phyloP scores from a whole-genome alignment of 129 eudicot species.

The Flaveria sonorensis region DNA sequence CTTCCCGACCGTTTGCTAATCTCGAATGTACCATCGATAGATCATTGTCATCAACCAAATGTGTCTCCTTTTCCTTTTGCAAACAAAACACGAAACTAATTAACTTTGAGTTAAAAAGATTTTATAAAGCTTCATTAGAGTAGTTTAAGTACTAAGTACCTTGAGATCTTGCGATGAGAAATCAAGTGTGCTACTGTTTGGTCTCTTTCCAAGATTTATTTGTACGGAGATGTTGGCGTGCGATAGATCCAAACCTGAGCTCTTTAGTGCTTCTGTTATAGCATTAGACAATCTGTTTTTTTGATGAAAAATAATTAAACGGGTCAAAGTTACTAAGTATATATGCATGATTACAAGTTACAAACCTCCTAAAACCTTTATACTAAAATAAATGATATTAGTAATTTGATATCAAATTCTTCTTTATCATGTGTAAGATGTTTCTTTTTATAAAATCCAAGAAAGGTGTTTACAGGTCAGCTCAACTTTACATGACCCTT shows the following conservation, averaged over 20 bases:
- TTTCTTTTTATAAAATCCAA: background rate
- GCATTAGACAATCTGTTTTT: slow-evolving; percentile 66
- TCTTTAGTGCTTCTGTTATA: slow-evolving; percentile 77
- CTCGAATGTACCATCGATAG: slow-evolving; percentile 26
- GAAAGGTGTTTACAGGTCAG: background rate
- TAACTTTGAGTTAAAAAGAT: background rate
- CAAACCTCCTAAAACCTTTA: background rate
- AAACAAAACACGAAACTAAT: background rate
- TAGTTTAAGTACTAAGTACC: slow-evolving; percentile 37
- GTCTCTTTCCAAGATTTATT: slow-evolving; percentile 74
- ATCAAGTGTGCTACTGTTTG: slow-evolving; percentile 34
- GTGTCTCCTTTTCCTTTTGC: slow-evolving; percentile 44
- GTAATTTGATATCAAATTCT: background rate
- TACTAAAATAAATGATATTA: background rate
- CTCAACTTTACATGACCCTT: background rate
- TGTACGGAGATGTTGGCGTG: slow-evolving; percentile 86
- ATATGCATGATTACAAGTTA: background rate
- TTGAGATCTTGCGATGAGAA: slow-evolving; percentile 42
- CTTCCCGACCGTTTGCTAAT: slow-evolving; percentile 32
- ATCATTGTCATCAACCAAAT: slow-evolving; percentile 6
- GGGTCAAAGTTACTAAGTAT: background rate
- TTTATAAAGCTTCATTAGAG: background rate
- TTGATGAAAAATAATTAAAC: background rate
- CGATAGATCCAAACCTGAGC: slow-evolving; percentile 87
- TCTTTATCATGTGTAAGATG: background rate